Evolutionary conservation across 768 basidiomycete species (phyloP), one percentile per base, ranked within the genome.

Genomic region (Termitomyces heimii): DNA sequence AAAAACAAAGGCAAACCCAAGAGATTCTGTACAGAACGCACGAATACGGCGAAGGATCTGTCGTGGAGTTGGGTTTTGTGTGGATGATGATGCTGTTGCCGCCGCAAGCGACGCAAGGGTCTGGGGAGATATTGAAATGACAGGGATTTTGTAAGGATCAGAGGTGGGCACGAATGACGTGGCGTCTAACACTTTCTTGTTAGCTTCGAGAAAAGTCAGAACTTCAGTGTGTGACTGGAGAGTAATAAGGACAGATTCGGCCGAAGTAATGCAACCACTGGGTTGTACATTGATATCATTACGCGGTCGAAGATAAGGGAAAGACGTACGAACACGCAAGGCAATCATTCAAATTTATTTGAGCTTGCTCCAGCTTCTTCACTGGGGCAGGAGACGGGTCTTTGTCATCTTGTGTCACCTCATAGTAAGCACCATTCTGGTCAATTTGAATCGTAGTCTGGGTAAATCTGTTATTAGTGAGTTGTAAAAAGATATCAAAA

Each of bases 221-320:
- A 98, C 95, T 70, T 99, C 95, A 16, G 83, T 82, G 65, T 98
- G 95, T 7, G 94, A 96, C 70, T 99, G 96, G 37, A 97, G 79
- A 13, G 94, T 94, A 67, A 99, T 97, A 58, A 99, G 82, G 46
- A 98, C 86, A 20, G 94, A 96, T 77, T 99, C 96, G 24, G 96
- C 96, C 39, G 96, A 98, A 3, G 97, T 99, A 65, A 99, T 98
- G 67, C 97, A 99, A 2, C 97, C 97, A 58, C 96, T 97, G 40
- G 1, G 46, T 47, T 50, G 40, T 47, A 48, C 24, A 56, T 13
- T 53, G 16, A 29, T n/a, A 16, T 29, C 45, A 35, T 44, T 14
- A 56, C 39, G 48, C 49, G 44, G 12, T 40, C 10, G 39, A 26
- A 43, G 43, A 49, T 52, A 47, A 46, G 24, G 54, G 42, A 34